These are phyloP conservation scores for Persicaria maculosa DNA, from an alignment of 148 eudicot species.

Conservation along the genomic window DNA sequence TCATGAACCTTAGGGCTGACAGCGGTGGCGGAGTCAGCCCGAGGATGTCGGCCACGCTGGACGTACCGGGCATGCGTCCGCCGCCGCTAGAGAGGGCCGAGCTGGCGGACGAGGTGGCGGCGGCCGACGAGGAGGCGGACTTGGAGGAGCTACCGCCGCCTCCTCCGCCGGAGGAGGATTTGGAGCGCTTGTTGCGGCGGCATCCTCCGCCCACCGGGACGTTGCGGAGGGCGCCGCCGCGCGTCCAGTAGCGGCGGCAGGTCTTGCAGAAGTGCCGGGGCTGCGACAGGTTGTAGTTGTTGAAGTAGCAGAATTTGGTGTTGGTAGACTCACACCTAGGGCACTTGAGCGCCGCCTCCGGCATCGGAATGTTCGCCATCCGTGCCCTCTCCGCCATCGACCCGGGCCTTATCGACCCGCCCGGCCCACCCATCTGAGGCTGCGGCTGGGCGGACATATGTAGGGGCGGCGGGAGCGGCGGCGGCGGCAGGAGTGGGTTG, in stretches of 20 bases:
- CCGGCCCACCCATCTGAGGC: constrained; percentile 15
- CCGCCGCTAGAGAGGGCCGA: constrained; percentile 5
- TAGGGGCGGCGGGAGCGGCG: constrained; percentile 19
- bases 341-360: constrained; percentile 53
- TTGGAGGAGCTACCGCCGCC: constrained; percentile 35
- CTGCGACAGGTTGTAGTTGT: constrained; percentile 64
- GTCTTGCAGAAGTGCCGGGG: constrained; percentile 73
- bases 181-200: constrained; percentile 55
- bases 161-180: constrained; percentile 4
- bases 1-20: constrained; percentile 7
- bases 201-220: constrained; percentile 70
- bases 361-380: constrained; percentile 61
- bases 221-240: constrained; percentile 55
- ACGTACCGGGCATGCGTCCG: not conserved
- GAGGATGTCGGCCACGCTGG: constrained; percentile 19
- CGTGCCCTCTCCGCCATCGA: constrained; percentile 64
- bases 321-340: constrained; percentile 60
- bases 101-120: constrained; percentile 26
- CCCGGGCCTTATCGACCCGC: constrained; percentile 51
- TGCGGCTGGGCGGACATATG: constrained; percentile 1
- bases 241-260: constrained; percentile 61
- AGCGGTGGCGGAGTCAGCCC: constrained; percentile 24
- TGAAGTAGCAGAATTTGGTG: constrained; percentile 70
- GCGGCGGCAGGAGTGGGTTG: constrained; percentile 24
- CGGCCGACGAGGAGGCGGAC: constrained; percentile 23